These are phyloP conservation scores for Phytophthora tentaculata DNA, from an alignment of 352 stramenopile genomes.

Conservation along the genomic window DNA sequence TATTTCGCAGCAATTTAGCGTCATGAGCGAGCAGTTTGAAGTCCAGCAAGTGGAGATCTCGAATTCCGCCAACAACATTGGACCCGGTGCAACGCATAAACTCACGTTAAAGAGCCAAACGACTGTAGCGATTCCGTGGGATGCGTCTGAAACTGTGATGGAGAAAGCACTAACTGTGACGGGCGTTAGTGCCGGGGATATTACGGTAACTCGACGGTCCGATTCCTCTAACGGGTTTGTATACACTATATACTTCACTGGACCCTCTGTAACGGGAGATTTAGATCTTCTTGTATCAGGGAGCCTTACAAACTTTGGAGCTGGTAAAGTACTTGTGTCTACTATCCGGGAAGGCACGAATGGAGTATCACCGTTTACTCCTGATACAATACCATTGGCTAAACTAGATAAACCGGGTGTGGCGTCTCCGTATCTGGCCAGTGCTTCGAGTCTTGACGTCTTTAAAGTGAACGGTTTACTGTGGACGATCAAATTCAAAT, in stretches of 20 bases:
- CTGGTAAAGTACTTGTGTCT: slow-evolving; percentile 41
- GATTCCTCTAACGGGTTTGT: slow-evolving; percentile 64
- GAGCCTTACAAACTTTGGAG: slow-evolving; percentile 34
- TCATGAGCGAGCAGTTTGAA: slow-evolving; percentile 76
- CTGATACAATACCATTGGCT: slow-evolving; percentile 62
- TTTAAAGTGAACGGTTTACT: slow-evolving; percentile 83
- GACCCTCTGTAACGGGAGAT: slow-evolving; percentile 46
- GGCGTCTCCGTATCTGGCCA: slow-evolving; percentile 40
- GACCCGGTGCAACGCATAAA: slow-evolving; percentile 41
- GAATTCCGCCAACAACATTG: slow-evolving; percentile 45
- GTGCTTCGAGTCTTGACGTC: slow-evolving; percentile 50
- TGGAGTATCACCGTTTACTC: slow-evolving; percentile 36
- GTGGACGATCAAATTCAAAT: slow-evolving; percentile 86
- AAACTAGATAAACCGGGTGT: slow-evolving; percentile 23
- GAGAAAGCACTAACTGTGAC: slow-evolving; percentile 30
- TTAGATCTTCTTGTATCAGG: slow-evolving; percentile 25
- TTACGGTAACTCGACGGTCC: slow-evolving; percentile 58
- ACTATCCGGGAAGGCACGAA: slow-evolving; percentile 44
- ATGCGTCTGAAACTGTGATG: slow-evolving; percentile 48
- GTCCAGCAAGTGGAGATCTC: slow-evolving; percentile 62
- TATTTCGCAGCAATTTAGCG: slow-evolving; percentile 71
- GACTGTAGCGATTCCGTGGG: slow-evolving; percentile 55
- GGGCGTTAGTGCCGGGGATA: slow-evolving; percentile 32
- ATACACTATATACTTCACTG: slow-evolving; percentile 81
- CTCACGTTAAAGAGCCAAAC: slow-evolving; percentile 39